phyloP scores from a whole-genome alignment of 257 asterid genomes.

The Solanum pimpinellifolium region DNA sequence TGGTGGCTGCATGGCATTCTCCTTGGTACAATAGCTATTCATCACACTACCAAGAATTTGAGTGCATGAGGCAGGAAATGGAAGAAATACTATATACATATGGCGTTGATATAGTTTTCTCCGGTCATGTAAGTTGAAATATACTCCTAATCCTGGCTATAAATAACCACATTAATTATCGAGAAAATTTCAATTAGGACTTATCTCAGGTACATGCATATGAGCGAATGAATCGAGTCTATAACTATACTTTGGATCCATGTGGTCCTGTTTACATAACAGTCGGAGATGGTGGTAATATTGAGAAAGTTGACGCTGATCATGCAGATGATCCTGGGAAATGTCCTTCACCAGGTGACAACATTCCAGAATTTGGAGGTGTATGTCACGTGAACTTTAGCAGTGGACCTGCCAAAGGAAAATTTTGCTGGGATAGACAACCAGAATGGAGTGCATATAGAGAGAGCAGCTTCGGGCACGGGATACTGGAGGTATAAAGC shows the following conservation, averaged over 20 bases:
- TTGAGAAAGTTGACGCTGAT: conserved; percentile 61
- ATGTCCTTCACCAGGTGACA: conserved; percentile 56
- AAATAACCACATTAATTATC: not conserved
- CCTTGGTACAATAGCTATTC: conserved; percentile 91
- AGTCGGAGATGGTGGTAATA: conserved; percentile 91
- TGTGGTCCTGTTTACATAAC: conserved; percentile 82
- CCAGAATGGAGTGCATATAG: conserved; percentile 97
- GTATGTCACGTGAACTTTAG: conserved; percentile 61
- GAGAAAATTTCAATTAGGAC: not conserved
- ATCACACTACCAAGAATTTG: conserved; percentile 83
- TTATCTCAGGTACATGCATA: conserved; percentile 51
- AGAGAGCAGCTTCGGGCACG: conserved; percentile 97
- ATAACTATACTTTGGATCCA: conserved; percentile 53
- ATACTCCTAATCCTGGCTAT: not conserved
- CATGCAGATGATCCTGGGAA: conserved; percentile 79
- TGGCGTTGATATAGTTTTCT: conserved; percentile 60
- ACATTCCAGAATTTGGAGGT: conserved; percentile 56
- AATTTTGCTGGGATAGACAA: conserved; percentile 83
- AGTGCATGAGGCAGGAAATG: conserved; percentile 87
- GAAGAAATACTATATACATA: conserved; percentile 50
- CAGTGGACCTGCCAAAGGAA: conserved; percentile 61
- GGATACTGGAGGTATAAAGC: conserved; percentile 69
- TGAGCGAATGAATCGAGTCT: conserved; percentile 75
- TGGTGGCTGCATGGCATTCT: conserved; percentile 77
- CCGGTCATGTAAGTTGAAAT: conserved; percentile 64